Evolutionary conservation across 257 asterid genomes (phyloP), one percentile per base, ranked within the genome.

Genomic region (Solanum chiquidenum): DNA sequence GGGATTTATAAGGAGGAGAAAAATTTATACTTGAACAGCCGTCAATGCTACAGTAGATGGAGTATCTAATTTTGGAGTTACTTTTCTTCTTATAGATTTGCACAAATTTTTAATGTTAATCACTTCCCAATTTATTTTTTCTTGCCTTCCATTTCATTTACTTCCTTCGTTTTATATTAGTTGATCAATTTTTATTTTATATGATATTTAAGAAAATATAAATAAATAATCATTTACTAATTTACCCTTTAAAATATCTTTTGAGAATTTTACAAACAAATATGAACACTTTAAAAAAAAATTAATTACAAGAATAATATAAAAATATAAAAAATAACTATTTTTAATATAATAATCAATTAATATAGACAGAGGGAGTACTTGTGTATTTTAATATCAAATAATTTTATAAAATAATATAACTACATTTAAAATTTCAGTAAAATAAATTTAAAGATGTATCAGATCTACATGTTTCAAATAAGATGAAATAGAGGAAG

Each of bases 21-120:
- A 89, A 79, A 86, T 86, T 86, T 86, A 37, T 89, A 62, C 23
- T 11, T 38, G 60, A 14, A 31, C 6, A 85, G 96, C 95, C 94
- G 93, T 66, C 94, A 92, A 66, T 8, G 34, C 25, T 85, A 94
- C 87, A 95, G 95, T 91, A 4, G 66, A 20, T 20, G 10, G 64
- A 20, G 13, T n/a, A 72, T 62, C 49, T 44, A 79, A 27, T 23
- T 16, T 33, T 75, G 13, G 74, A 40, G 16, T 14, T 33, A 31
- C 38, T 58, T 69, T 44, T 35, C 40, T 42, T 1, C 71, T 55
- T 75, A 60, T 76, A 87, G 69, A 73, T 46, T 55, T 72, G 88
- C 46, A 82, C 66, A 18, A 82, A 9, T 5, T 82, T 2, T 49
- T 82, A 46, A 29, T 82, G 85, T n/a, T 82, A 20, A 49, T 82